Evolutionary conservation across 352 stramenopile species (phyloP).

Genomic region (Achlya hypogyna): DNA sequence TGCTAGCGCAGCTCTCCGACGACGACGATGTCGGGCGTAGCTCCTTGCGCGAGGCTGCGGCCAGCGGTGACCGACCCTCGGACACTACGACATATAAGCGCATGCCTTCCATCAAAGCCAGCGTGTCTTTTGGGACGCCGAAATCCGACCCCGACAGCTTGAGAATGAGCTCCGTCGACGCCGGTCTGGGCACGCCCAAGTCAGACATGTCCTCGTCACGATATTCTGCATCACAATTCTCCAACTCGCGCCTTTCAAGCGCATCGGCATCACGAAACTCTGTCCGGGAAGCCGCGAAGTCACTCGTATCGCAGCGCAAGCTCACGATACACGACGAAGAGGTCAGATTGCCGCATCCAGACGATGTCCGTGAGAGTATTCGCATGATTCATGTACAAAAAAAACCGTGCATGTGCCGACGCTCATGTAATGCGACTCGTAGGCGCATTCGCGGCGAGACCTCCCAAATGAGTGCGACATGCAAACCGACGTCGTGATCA

Average conservation of each 20-base stretch:
- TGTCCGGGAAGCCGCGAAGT: constrained; percentile 57
- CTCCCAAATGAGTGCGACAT: constrained; percentile 54
- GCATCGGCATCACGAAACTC: constrained; percentile 34
- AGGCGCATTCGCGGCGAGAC: constrained; percentile 70
- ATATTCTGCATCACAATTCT: neutral
- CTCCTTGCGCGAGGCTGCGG: neutral
- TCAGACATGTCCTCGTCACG: constrained; percentile 1
- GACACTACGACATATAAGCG: neutral
- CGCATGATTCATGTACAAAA: constrained; percentile 60
- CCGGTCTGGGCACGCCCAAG: neutral
- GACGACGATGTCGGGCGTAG: neutral
- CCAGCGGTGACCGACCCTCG: neutral
- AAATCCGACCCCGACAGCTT: constrained; percentile 13
- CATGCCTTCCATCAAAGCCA: neutral
- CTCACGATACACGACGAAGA: constrained; percentile 49
- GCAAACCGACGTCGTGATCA: constrained; percentile 35
- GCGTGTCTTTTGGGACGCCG: constrained; percentile 13
- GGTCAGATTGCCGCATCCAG: constrained; percentile 59
- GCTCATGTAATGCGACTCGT: neutral
- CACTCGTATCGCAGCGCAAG: constrained; percentile 51
- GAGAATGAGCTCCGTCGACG: neutral
- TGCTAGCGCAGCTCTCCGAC: too few species aligned
- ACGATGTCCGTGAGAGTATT: constrained; percentile 62
- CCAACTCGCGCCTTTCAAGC: constrained; percentile 23
- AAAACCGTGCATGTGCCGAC: neutral